Evolutionary conservation across 176 grass and related monocot genomes (phyloP), one percentile per base, ranked within the genome.

Genomic region (Oryza brachyantha): DNA sequence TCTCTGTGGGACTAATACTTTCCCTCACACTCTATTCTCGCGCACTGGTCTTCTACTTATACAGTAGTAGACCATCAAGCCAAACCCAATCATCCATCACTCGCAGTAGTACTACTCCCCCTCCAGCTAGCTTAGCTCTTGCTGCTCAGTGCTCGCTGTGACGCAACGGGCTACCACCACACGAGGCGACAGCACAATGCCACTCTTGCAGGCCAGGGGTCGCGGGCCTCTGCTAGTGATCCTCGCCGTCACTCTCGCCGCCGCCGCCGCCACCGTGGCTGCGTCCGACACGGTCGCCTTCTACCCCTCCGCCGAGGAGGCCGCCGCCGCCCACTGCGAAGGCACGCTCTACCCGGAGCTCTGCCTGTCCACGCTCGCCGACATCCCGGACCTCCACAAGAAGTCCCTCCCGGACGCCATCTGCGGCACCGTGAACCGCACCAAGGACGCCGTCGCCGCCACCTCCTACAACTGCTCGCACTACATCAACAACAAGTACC

Each of bases 331-430:
- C 64, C 86, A 97, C 68, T 97, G 94, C 68, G 84, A 85, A 10
- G 94, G 91, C 36, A 91, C 94, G 57, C 86, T 97, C 7, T 93
- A 97, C 75, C 75, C 81, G 1, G 88, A 91, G 1, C 63, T 97
- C 3, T 97, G 94, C 76, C 42, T 58, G 45, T 89, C 94, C 16
- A 91, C 94, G 1, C 91, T 97, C 4, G 66, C 91, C 26, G 40
- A 79, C 82, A 79, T 93, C 37, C 81, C 81, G 22, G 72, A 93
- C 38, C 82, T 93, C 38, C 78, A 81, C 39, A 68, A 69, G 77
- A 93, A 93, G 64, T 19, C 88, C 13, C 84, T 93, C 34, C 74
- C 86, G 9, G 88, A 93, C 6, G 88, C 88, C 5, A 93, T 97
- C 68, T 59, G 75, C 84, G 16, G 66, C 31, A 3, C 70, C 24